Base-by-base conservation (phyloP, 768 basidiomycete species). In the Trametes maxima region DNA sequence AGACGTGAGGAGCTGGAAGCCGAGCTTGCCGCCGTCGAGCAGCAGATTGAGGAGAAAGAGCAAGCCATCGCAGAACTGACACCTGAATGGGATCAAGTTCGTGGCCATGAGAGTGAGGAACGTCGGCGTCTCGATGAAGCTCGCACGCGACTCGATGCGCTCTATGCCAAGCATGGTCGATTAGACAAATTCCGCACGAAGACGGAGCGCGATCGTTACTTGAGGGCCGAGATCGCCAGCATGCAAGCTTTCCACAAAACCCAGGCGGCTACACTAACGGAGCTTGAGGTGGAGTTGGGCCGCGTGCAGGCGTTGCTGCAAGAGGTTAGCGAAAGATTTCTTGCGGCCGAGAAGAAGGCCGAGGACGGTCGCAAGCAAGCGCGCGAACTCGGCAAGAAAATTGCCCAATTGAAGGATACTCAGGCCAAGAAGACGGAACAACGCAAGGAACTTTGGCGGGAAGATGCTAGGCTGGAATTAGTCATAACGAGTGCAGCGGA, bases 401-500 rank as follows among this genome's bases (percentile, higher is more conserved):
- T 88, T 16, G 74, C 75, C 0, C 70, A 71, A 58, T 72, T 92
- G 50, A 91, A 87, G 73, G 87, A 90, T 57, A 78, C 89, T 69
- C 82, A 88, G 64, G 80, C 79, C 24, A 88, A 85, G 52, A 75
- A 89, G 70, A 82, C 77, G 45, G 96, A 98, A 75, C 82, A 85
- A 72, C 78, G 94, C 67, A 97, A 96, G 80, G 94, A 96, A 53
- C 73, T 94, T 35, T 98, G 97, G 96, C 82, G 95, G 67, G 94
- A 96, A 73, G 96, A 98, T 63, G 88, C 92, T 0, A 96, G 92
- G 73, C 75, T 97, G 44, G 86, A 89, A 64, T 88, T 87, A 59
- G 79, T 89, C 17, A 86, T 93, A 2, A 81, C 81, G 36, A 84
- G 92, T 54, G 94, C 92, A 2, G 80, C 80, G 14, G 90, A 93